Percentiles rank a stretch among this genome's conserved stretches.
These are phyloP conservation scores for Pseudocercospora fijiensis DNA, from an alignment of 2,329 filamentous ascomycete species.

Conservation along the genomic window DNA sequence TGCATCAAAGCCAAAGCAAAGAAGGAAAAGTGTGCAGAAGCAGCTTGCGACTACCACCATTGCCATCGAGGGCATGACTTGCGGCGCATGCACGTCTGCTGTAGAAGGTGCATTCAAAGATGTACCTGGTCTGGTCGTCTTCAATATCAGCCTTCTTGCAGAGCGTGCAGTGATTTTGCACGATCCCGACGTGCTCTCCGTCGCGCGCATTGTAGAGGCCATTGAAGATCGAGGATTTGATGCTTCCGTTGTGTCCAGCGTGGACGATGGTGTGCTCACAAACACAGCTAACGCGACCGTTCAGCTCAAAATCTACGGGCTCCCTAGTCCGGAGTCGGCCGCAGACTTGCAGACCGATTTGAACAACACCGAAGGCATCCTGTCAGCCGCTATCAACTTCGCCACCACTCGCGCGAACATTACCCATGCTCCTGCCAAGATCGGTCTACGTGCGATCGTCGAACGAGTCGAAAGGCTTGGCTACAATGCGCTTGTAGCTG, in stretches of 20 bases:
- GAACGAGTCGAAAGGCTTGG: constrained; percentile 78
- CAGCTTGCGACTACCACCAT: constrained; percentile 71
- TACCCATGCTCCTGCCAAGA: constrained; percentile 66
- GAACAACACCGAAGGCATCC: constrained; percentile 65
- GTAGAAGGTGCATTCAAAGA: constrained; percentile 79
- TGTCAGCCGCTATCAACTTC: constrained; percentile 70
- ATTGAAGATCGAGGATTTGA: constrained; percentile 92
- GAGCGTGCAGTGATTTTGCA: constrained; percentile 89
- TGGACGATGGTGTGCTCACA: constrained; percentile 59
- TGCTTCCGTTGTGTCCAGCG: constrained; percentile 74
- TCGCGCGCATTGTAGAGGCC: constrained; percentile 73
- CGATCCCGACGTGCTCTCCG: constrained; percentile 66
- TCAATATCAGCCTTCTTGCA: constrained; percentile 92
- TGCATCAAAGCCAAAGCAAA: constrained; percentile 38
- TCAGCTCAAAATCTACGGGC: constrained; percentile 81
- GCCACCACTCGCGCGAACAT: constrained; percentile 72
- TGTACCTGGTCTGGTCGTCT: constrained; percentile 75
- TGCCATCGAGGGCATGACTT: constrained; percentile 94
- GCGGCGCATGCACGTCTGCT: constrained; percentile 90
- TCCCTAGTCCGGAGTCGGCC: constrained; percentile 69
- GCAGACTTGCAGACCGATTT: constrained; percentile 69
- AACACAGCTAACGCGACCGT: constrained; percentile 58
- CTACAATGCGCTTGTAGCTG: constrained; percentile 84
- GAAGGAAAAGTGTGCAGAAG: constrained; percentile 42
- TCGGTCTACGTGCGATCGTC: constrained; percentile 79